Evolutionary conservation across 2,329 filamentous ascomycete genomes (phyloP), one percentile per base, ranked within the genome.

Genomic region (Penicillium sp.): DNA sequence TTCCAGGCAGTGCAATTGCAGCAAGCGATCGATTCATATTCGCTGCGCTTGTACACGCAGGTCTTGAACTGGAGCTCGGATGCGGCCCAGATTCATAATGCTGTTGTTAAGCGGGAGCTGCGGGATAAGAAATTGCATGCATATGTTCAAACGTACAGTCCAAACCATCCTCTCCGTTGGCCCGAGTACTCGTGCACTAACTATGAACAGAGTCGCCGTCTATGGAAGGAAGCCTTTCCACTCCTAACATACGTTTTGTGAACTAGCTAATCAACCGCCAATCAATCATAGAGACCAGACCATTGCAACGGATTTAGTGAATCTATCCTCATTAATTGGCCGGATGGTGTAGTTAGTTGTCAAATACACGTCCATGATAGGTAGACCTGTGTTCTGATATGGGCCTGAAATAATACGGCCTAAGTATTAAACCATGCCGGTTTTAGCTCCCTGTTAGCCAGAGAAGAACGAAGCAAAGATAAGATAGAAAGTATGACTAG

Each of bases 21-120:
- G 40, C 57, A 61, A 26, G 56, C 59, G 4, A 61, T 63, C 35
- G 61, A 63, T 32, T 61, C 61, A 2, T 63, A 63, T 46, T 56
- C 55, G 3, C 53, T 61, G 9, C 59, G 59, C 10, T 29, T 63
- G 32, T 57, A 57, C 23, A 63, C 60, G 19, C 57, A 63, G 46
- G 58, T 62, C 10, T 48, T 62, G n/a, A 56, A 58, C 14, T 61
- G 60, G 57, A 47, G 55, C 27, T 2, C 52, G 13, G 59, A 60
- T 38, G 53, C 36, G 26, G 61, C 59, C 1, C 47, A 57, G 43
- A 60, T 61, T 47, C 59, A 61, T 43, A 59, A 62, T 52, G 56
- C 58, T 10, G 10, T 56, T 13, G 56, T 62, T 14, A 62, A 61
- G 44, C 47, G 41, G n/a, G 49, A 62, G 53, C 47, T 61, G 23